Base-by-base conservation (phyloP, 768 basidiomycete species). In the Rubroboletus pulcherrimus region DNA sequence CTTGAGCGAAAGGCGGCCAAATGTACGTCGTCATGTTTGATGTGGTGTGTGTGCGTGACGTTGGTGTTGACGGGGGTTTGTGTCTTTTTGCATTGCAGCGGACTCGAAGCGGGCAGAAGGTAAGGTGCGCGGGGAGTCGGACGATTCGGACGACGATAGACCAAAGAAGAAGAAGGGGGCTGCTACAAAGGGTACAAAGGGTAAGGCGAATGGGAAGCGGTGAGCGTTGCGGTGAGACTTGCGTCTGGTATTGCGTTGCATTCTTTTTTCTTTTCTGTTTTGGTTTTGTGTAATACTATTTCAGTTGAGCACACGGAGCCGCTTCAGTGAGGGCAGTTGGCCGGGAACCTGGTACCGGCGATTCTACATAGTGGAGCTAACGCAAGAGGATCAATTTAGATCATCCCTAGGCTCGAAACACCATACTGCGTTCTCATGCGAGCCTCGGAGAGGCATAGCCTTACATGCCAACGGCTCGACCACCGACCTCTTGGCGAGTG, bases 1-100 rank as follows among this genome's bases (percentile, higher is more conserved):
- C 77, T 97, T 35, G 95, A 97, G 73, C 78, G 83, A 43, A 95
- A 94, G 70, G 94, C 94, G 7, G 91, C 91, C 8, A 89, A 89
- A 79, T 89, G 86, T 91, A 66, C 63, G 77, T 55, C 26, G 40
- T 35, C 19, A 1, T 19, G 0, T 51, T 9, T n/a, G 5, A 26
- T 42, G 5, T 14, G 17, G 26, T 37, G 50, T 21, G 8, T 39
- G 14, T 8, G 21, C 34, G 11, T 49, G 53, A 14, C 50, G 15
- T 19, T 39, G 17, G 30, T 9, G 12, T 39, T 54, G 53, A 58
- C 44, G 26, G 3, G 9, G 10, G 4, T 42, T 35, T 17, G 21
- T 9, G 24, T 19, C 6, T 31, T 29, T 15, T 21, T 34, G 26
- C 29, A 10, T 37, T 53, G 7, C 49, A 82, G 81, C 81, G 54